These are phyloP conservation scores for Oenanthe javanica DNA, from an alignment of 140 eudicot species.

Conservation along the genomic window DNA sequence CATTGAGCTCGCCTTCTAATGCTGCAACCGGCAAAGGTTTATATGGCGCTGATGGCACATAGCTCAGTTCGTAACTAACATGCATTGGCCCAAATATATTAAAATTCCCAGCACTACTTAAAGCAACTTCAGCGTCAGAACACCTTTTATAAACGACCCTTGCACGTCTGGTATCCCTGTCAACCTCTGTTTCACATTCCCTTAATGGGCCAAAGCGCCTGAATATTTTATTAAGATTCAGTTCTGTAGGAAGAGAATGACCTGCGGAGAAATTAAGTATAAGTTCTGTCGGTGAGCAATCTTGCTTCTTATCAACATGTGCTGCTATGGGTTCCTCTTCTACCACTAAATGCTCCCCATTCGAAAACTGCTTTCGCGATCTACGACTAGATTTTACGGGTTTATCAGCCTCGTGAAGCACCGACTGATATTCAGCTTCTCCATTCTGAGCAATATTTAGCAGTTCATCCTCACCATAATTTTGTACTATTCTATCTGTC, in stretches of 20 bases:
- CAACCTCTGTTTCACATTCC: conserved; percentile 42
- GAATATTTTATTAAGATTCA: conserved; percentile 54
- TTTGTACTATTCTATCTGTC: conserved; percentile 23
- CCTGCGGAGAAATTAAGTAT: conserved; percentile 45
- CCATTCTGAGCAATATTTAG: not conserved
- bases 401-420: conserved; percentile 10
- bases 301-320: conserved; percentile 23
- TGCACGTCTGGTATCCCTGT: conserved; percentile 50
- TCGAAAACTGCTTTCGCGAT: conserved; percentile 34
- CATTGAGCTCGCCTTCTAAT: conserved; percentile 29
- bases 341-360: conserved; percentile 29
- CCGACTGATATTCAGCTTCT: not conserved
- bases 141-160: conserved; percentile 64
- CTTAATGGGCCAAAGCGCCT: conserved; percentile 47
- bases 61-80: conserved; percentile 67
- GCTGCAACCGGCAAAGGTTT: conserved; percentile 41
- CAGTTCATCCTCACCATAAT: conserved; percentile 14
- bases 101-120: conserved; percentile 60
- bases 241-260: conserved; percentile 51
- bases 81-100: conserved; percentile 64
- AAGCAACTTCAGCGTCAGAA: conserved; percentile 89
- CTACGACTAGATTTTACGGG: conserved; percentile 8
- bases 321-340: conserved; percentile 36
- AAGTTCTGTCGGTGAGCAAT: conserved; percentile 43
- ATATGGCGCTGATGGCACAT: conserved; percentile 51